Percentiles rank a stretch among this genome's conserved stretches.
These are phyloP conservation scores for Globisporangium megalacanthum DNA, from an alignment of 352 stramenopile genomes.

Conservation along the genomic window DNA sequence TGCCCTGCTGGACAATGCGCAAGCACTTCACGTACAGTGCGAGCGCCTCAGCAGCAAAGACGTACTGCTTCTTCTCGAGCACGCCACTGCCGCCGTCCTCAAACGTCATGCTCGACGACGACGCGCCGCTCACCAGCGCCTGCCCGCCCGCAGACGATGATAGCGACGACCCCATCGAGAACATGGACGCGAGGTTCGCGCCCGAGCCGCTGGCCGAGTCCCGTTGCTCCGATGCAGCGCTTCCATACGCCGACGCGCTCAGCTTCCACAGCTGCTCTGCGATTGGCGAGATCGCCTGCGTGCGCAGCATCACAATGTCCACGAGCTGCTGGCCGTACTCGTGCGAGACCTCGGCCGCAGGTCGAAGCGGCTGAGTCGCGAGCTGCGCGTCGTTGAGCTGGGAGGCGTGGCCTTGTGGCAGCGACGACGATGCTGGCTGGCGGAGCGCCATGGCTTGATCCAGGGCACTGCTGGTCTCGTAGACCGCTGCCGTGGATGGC, in stretches of 20 bases:
- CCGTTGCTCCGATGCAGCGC: constrained; percentile 1
- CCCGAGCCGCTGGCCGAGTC: constrained; percentile 20
- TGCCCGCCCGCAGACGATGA: constrained; percentile 33
- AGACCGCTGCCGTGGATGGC: not conserved
- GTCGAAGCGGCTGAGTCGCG: not conserved
- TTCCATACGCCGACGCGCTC: constrained; percentile 10
- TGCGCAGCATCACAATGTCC: constrained; percentile 56
- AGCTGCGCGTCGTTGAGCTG: not conserved
- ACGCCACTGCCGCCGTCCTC: constrained; percentile 21
- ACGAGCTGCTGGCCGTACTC: constrained; percentile 56
- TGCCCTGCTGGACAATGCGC: constrained; percentile 52
- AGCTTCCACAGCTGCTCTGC: constrained; percentile 60
- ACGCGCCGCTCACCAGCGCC: constrained; percentile 22
- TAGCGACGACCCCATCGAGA: constrained; percentile 50
- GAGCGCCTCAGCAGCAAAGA: constrained; percentile 55
- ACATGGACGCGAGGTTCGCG: constrained; percentile 46
- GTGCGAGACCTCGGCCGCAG: constrained; percentile 20
- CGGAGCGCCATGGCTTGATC: not conserved
- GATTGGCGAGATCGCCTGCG: constrained; percentile 56
- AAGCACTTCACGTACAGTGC: constrained; percentile 68
- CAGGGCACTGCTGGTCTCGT: not conserved
- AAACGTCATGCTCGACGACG: constrained; percentile 22
- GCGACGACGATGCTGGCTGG: constrained; percentile 1
- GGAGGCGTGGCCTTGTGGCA: not conserved
- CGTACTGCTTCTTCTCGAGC: constrained; percentile 47